Evolutionary conservation across 2,329 filamentous ascomycete genomes (phyloP).

Genomic region (Arthrobotrys megalospora): DNA sequence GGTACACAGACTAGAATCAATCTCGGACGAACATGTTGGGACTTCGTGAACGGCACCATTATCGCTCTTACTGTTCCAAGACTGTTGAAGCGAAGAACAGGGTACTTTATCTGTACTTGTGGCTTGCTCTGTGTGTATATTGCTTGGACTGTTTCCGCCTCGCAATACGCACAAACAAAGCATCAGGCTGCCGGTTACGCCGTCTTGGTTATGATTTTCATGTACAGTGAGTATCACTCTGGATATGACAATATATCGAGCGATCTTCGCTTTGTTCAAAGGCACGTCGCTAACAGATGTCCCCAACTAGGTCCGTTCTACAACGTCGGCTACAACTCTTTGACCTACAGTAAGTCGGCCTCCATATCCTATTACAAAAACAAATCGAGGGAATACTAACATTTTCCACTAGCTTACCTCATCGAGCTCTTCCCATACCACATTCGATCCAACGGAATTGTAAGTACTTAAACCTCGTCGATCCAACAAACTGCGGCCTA

Average conservation of each 20-base stretch:
- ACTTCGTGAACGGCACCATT: constrained; percentile 68
- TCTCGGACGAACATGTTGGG: constrained; percentile 69
- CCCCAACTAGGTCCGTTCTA: constrained; percentile 70
- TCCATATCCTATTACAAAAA: neutral
- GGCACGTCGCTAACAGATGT: constrained; percentile 65
- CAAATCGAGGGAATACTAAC: constrained; percentile 1
- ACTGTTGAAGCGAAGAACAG: constrained; percentile 51
- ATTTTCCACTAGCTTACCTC: constrained; percentile 69
- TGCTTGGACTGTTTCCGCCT: constrained; percentile 68
- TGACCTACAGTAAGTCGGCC: constrained; percentile 73
- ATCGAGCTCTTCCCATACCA: constrained; percentile 75
- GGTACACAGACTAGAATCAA: constrained; percentile 69
- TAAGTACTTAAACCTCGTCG: constrained; percentile 10
- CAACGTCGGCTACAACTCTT: constrained; percentile 77
- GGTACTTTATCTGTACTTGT: constrained; percentile 65
- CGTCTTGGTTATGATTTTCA: constrained; percentile 69
- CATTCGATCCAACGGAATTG: constrained; percentile 74
- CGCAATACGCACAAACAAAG: constrained; percentile 67
- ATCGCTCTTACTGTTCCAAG: constrained; percentile 65
- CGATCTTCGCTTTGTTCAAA: too few relatives aligned
- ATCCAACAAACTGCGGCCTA: neutral
- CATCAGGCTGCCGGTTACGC: constrained; percentile 66
- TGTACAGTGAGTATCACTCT: constrained; percentile 65
- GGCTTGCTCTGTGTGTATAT: constrained; percentile 67
- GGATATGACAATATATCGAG: neutral